phyloP scores from a whole-genome alignment of 2,329 filamentous ascomycete species.

The Escovopsis sp. region DNA sequence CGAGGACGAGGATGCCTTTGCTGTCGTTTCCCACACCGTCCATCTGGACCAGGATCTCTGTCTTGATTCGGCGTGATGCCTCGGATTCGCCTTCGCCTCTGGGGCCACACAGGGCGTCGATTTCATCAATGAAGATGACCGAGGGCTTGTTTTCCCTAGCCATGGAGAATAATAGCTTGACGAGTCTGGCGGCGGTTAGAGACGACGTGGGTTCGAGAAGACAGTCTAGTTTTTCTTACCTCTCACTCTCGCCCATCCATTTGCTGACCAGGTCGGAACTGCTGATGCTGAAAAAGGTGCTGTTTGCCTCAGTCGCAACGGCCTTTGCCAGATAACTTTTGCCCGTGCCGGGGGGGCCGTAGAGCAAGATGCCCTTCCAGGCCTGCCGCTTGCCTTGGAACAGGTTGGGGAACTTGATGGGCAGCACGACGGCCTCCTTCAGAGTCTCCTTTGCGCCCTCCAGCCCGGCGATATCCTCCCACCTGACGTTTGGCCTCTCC shows the following conservation, averaged over 20 bases:
- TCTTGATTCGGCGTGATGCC: conserved; percentile 94
- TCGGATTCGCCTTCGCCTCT: conserved; percentile 92
- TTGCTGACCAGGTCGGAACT: conserved; percentile 96
- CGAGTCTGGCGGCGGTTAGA: conserved; percentile 43
- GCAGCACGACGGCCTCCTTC: conserved; percentile 93
- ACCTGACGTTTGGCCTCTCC: conserved; percentile 91
- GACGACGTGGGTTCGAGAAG: conserved; percentile 9
- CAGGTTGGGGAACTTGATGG: conserved; percentile 94
- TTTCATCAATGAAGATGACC: conserved; percentile 97
- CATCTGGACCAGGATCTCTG: conserved; percentile 96
- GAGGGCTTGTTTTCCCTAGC: conserved; percentile 95
- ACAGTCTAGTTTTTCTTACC: conserved; percentile 45
- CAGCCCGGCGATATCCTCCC: conserved; percentile 94
- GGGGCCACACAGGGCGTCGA: conserved; percentile 89
- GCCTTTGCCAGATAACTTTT: conserved; percentile 97
- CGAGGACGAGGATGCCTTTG: conserved; percentile 83
- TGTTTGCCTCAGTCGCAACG: conserved; percentile 95
- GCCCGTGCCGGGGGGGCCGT: conserved; percentile 90
- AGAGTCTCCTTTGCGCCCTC: conserved; percentile 91
- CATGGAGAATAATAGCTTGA: conserved; percentile 96
- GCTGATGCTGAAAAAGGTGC: conserved; percentile 97
- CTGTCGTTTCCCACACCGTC: conserved; percentile 95
- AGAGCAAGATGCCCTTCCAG: conserved; percentile 95
- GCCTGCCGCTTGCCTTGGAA: conserved; percentile 94
- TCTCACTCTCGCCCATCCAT: conserved; percentile 99